phyloP scores from a whole-genome alignment of 192 early-diverging fungal genomes.

The Gryganskiella cystojenkinii region DNA sequence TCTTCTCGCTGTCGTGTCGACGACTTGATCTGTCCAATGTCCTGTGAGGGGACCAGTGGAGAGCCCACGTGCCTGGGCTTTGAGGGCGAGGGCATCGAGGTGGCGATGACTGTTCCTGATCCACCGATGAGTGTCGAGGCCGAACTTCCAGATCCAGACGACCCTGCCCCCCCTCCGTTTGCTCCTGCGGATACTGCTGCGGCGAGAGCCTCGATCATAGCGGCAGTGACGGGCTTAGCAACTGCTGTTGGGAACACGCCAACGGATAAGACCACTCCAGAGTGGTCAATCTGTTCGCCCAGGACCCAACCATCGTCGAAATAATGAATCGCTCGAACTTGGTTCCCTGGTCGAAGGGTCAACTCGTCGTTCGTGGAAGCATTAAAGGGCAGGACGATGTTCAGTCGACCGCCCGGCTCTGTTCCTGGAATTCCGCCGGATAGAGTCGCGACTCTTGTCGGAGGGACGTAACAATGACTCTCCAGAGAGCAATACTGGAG shows the following conservation, averaged over 20 bases:
- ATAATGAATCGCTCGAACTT: constrained; percentile 38
- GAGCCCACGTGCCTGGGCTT: constrained; percentile 35
- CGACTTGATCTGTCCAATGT: constrained; percentile 24
- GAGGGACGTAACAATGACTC: constrained; percentile 39
- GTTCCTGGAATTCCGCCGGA: constrained; percentile 16
- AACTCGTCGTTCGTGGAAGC: constrained; percentile 31
- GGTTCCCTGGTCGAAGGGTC: constrained; percentile 45
- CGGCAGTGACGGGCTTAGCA: constrained; percentile 28
- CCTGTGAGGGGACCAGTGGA: constrained; percentile 32
- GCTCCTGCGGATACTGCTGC: not conserved
- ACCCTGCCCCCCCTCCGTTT: constrained; percentile 2
- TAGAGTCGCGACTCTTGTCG: constrained; percentile 20
- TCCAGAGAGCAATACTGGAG: constrained; percentile 45
- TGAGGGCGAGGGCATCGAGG: constrained; percentile 35
- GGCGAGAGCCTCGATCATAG: constrained; percentile 5
- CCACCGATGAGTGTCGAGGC: too few relatives aligned
- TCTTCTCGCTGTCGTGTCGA: constrained; percentile 20
- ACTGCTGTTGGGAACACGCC: constrained; percentile 32
- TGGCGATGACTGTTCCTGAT: not conserved
- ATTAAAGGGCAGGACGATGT: constrained; percentile 31
- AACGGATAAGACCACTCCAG: constrained; percentile 19
- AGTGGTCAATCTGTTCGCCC: constrained; percentile 48
- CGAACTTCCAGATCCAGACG: constrained; percentile 1
- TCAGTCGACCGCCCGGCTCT: constrained; percentile 35
- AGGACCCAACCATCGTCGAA: constrained; percentile 51